phyloP scores from a whole-genome alignment of 2,329 filamentous ascomycete genomes.

The Colletotrichum karsti region DNA sequence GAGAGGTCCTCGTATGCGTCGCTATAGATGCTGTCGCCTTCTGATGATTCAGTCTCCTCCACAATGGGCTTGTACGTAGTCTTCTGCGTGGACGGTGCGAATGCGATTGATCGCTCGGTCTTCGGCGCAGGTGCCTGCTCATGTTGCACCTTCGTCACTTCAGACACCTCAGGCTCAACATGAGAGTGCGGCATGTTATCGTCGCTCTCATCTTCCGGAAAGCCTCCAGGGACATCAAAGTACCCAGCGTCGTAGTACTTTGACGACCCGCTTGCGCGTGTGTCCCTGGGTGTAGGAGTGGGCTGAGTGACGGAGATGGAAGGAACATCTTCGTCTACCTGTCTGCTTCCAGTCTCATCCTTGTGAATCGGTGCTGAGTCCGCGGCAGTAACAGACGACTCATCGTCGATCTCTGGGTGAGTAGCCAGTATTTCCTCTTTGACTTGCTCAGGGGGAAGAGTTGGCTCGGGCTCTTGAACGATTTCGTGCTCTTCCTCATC shows the following conservation, averaged over 20 bases:
- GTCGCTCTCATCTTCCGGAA: constrained; percentile 53
- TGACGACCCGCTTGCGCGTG: constrained; percentile 1
- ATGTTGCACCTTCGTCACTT: not conserved
- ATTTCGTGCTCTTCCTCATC: constrained; percentile 42
- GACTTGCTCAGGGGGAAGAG: not conserved
- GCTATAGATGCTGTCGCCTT: constrained; percentile 72
- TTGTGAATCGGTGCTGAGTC: not conserved
- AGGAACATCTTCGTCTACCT: constrained; percentile 40
- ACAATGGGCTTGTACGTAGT: not conserved
- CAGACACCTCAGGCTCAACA: not conserved
- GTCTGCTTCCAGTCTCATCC: not conserved
- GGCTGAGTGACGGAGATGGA: constrained; percentile 54
- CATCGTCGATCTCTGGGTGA: not conserved
- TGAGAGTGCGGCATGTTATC: constrained; percentile 30
- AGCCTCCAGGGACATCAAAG: constrained; percentile 67
- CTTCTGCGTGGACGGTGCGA: not conserved
- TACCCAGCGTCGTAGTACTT: constrained; percentile 38
- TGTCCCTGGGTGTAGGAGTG: constrained; percentile 44
- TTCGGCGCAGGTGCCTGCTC: not conserved
- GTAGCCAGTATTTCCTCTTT: constrained; percentile 13
- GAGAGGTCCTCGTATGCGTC: constrained; percentile 80
- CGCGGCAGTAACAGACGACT: not conserved
- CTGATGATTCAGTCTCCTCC: constrained; percentile 51
- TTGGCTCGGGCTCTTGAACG: constrained; percentile 14
- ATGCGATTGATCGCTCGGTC: not conserved